These are phyloP conservation scores for Vanilla planifolia DNA, from an alignment of 106 monocot genomes.

Conservation along the genomic window DNA sequence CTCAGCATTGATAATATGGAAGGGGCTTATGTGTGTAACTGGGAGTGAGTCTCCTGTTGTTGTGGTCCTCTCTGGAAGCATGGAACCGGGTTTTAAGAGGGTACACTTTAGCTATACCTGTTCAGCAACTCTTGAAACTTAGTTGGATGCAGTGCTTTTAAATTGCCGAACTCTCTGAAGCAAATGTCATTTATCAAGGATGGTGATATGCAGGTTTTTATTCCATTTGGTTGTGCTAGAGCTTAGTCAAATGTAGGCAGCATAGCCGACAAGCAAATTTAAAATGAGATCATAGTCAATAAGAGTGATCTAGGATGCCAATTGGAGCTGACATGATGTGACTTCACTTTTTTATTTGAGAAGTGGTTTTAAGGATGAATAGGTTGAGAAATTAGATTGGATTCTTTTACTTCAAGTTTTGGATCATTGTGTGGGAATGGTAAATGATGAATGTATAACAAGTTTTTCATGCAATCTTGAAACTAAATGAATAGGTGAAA, in stretches of 20 bases:
- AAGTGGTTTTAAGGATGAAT: too few relatives aligned
- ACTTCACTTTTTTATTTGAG: too few relatives aligned
- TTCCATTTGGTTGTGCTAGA: neutral
- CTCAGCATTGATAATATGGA: constrained; percentile 52
- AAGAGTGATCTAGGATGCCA: too few relatives aligned
- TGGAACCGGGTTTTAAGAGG: constrained; percentile 60
- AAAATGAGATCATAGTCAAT: too few relatives aligned
- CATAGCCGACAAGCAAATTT: too few relatives aligned
- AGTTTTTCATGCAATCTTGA: too few relatives aligned
- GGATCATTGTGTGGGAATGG: too few relatives aligned
- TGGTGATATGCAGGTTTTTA: neutral
- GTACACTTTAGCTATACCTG: constrained; percentile 11
- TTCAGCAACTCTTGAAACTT: neutral
- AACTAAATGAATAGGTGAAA: too few relatives aligned
- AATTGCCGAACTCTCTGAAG: neutral
- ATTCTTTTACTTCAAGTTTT: too few relatives aligned
- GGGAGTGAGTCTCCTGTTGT: constrained; percentile 58
- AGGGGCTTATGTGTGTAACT: constrained; percentile 42
- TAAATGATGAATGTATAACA: too few relatives aligned
- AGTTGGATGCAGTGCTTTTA: neutral
- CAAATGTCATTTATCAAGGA: neutral
- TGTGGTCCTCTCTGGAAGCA: constrained; percentile 55
- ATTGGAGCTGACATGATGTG: too few relatives aligned
- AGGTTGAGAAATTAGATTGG: too few relatives aligned
- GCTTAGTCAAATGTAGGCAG: neutral